These are phyloP conservation scores for Rhodotorula sp. DNA, from an alignment of 1,284 basidiomycete species.

Conservation along the genomic window DNA sequence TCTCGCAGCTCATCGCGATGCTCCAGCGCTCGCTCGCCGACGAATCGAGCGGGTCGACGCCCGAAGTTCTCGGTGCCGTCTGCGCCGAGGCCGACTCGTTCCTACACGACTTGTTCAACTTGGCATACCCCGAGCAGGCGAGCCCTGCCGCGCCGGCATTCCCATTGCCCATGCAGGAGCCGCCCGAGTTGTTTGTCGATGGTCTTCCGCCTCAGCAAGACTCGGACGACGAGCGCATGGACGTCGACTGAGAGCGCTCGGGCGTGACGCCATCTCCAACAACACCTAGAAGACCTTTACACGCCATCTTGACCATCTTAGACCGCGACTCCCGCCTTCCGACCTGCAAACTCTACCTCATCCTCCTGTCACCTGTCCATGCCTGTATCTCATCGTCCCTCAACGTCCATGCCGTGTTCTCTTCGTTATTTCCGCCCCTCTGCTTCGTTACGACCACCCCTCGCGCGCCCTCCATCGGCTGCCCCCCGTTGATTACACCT, in stretches of 20 bases:
- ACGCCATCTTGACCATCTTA: background rate
- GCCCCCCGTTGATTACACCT: background rate
- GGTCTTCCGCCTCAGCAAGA: too few relatives aligned
- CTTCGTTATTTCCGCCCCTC: background rate
- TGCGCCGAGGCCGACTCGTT: constrained; percentile 39
- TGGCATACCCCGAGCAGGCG: constrained; percentile 21
- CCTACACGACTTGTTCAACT: constrained; percentile 29
- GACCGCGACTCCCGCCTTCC: background rate
- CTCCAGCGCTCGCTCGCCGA: constrained; percentile 22
- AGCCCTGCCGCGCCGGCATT: constrained; percentile 27
- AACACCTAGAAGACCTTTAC: background rate
- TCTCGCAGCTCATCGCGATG: constrained; percentile 31
- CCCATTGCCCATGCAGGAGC: background rate
- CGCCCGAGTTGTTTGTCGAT: background rate
- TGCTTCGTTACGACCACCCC: background rate
- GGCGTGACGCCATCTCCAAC: background rate
- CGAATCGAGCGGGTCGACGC: background rate
- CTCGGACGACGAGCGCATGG: constrained; percentile 22
- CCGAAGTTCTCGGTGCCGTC: constrained; percentile 38
- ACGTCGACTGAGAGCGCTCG: constrained; percentile 13
- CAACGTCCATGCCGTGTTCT: background rate
- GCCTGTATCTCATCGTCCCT: background rate
- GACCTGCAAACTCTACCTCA: background rate
- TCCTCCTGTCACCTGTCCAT: background rate
- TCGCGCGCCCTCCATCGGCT: background rate